These are phyloP conservation scores for Apiospora saccharicola DNA, from an alignment of 2,329 filamentous ascomycete genomes.

Conservation along the genomic window DNA sequence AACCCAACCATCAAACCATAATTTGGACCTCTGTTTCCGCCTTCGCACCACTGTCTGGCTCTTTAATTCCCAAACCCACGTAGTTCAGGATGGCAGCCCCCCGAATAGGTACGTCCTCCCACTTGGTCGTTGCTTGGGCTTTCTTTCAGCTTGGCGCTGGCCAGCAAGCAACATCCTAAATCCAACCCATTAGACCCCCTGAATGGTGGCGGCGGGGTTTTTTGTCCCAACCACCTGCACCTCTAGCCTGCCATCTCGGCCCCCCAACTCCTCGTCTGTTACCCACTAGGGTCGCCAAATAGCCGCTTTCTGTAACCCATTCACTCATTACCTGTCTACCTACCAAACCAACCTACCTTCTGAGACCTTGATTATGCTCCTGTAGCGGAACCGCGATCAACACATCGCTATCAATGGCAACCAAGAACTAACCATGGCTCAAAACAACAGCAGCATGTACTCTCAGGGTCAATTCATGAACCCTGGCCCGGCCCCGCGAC, in stretches of 20 bases:
- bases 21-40: background rate
- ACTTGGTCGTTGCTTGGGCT: conserved; percentile 16
- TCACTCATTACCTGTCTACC: background rate
- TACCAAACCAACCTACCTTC: background rate
- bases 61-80: conserved; percentile 1
- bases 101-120: conserved; percentile 21
- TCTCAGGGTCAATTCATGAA: conserved; percentile 86
- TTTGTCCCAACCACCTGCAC: conserved; percentile 4
- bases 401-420: conserved; percentile 5
- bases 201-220: conserved; percentile 25
- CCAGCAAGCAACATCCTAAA: conserved; percentile 17
- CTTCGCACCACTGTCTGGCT: conserved; percentile 3
- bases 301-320: conserved; percentile 9
- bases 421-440: conserved; percentile 37
- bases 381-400: background rate
- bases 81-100: conserved; percentile 18
- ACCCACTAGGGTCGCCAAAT: conserved; percentile 22
- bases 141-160: conserved; percentile 21
- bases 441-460: conserved; percentile 61
- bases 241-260: conserved; percentile 16
- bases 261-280: conserved; percentile 20
- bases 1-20: conserved; percentile 8
- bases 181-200: conserved; percentile 17
- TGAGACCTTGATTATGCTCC: background rate
- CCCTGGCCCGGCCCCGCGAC: conserved; percentile 90